Evolutionary conservation across 2,329 filamentous ascomycete genomes (phyloP).

Genomic region (Gnomoniopsis smithogilvyi): DNA sequence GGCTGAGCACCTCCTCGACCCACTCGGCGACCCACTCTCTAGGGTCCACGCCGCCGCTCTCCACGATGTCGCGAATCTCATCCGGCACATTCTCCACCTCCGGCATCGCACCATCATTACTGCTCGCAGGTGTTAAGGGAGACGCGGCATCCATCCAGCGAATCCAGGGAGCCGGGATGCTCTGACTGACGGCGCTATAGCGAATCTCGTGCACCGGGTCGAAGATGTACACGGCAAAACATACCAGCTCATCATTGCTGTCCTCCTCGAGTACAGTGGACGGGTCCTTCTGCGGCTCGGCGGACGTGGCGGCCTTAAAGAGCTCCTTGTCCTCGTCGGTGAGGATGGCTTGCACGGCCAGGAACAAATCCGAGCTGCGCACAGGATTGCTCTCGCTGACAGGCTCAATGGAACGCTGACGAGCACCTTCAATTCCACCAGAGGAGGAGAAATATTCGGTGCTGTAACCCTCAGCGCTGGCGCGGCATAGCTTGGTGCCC

Average conservation of each 20-base stretch:
- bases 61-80: conserved; percentile 83
- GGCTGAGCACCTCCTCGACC: conserved; percentile 81
- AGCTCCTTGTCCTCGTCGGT: conserved; percentile 62
- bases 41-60: conserved; percentile 74
- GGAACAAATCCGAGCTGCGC: conserved; percentile 89
- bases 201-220: conserved; percentile 91
- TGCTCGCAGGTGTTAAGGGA: conserved; percentile 51
- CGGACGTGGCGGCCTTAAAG: conserved; percentile 58
- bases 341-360: conserved; percentile 85
- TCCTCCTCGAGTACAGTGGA: conserved; percentile 49
- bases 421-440: conserved; percentile 78
- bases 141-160: conserved; percentile 81
- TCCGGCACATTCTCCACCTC: conserved; percentile 58
- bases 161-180: conserved; percentile 80
- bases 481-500: conserved; percentile 87
- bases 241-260: conserved; percentile 59
- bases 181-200: conserved; percentile 79
- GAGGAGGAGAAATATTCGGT: conserved; percentile 75
- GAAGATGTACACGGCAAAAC: conserved; percentile 75
- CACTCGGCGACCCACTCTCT: conserved; percentile 97
- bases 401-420: conserved; percentile 73
- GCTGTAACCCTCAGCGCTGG: conserved; percentile 84
- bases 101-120: conserved; percentile 41
- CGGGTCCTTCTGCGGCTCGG: conserved; percentile 53
- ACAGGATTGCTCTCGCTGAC: conserved; percentile 85